Conservation (phyloP, 2,329 filamentous ascomycete species). For the Emericellopsis cladophorae region DNA sequence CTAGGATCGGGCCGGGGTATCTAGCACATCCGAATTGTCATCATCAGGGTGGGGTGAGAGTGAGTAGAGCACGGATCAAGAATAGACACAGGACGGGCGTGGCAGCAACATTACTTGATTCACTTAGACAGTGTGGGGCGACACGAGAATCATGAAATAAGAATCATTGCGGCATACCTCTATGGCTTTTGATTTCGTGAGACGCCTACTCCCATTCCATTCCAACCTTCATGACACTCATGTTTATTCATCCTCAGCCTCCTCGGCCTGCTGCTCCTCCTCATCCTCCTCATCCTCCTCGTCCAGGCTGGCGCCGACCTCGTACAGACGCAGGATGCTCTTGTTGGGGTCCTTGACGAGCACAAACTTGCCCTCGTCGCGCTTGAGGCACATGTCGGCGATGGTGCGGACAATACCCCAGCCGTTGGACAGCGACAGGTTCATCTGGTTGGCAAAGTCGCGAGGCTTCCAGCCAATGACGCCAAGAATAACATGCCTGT, state of each 20-base stretch:
- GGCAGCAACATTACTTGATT: too few relatives aligned
- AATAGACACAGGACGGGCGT: too few relatives aligned
- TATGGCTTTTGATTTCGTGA: background rate
- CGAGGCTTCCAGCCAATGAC: conserved; percentile 96
- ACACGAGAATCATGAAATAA: background rate
- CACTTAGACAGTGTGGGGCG: background rate
- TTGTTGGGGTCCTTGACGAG: conserved; percentile 92
- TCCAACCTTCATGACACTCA: background rate
- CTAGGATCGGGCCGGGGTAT: too few relatives aligned
- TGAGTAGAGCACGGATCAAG: too few relatives aligned
- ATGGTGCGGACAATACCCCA: conserved; percentile 99
- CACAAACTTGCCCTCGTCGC: conserved; percentile 68
- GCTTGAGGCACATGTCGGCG: conserved; percentile 79
- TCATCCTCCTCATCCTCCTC: conserved; percentile 64
- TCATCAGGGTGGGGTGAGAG: too few relatives aligned
- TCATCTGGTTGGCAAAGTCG: conserved; percentile 97
- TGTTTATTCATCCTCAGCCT: conserved; percentile 14
- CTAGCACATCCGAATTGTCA: too few relatives aligned
- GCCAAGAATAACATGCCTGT: conserved; percentile 89
- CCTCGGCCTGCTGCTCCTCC: conserved; percentile 40
- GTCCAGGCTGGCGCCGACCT: conserved; percentile 76
- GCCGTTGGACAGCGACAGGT: conserved; percentile 88
- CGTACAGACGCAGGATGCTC: conserved; percentile 83
- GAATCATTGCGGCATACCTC: background rate
- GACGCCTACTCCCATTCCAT: conserved; percentile 6